Conservation (phyloP, 345 rosid species). For the Eucalyptus paniculata region DNA sequence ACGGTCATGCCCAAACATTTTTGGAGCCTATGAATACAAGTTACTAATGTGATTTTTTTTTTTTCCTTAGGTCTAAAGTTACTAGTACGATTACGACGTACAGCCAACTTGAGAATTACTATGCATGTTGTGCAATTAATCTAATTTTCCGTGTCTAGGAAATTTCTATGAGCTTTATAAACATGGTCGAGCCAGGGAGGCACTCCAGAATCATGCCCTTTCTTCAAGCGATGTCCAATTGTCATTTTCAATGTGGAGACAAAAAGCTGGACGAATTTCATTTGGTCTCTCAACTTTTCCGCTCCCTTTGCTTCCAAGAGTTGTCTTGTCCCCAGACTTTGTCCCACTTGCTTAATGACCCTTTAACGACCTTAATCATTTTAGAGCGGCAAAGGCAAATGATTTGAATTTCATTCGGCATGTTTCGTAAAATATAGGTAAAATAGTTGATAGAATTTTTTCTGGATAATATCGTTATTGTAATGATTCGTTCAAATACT, state of each 20-base stretch:
- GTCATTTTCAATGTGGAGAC: background rate
- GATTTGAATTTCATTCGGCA: background rate
- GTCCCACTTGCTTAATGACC: background rate
- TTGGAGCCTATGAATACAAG: background rate
- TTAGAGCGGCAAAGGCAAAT: background rate
- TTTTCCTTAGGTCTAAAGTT: background rate
- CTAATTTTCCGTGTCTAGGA: background rate
- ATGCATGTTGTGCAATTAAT: accelerated
- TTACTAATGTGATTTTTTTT: too few species aligned
- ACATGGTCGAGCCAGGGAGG: background rate
- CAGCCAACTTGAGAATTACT: background rate
- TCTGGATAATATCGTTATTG: background rate
- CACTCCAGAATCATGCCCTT: background rate
- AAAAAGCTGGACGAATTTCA: background rate
- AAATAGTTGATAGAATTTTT: too few species aligned
- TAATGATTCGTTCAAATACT: background rate
- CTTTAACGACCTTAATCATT: background rate
- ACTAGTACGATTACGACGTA: background rate
- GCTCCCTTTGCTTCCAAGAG: background rate
- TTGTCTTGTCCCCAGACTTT: background rate
- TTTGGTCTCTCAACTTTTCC: background rate
- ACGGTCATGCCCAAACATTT: accelerated
- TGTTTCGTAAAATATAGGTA: background rate
- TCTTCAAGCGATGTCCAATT: background rate
- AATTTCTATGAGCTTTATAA: background rate